Evolutionary conservation across 768 basidiomycete genomes (phyloP).

Genomic region (Suillus lakei): DNA sequence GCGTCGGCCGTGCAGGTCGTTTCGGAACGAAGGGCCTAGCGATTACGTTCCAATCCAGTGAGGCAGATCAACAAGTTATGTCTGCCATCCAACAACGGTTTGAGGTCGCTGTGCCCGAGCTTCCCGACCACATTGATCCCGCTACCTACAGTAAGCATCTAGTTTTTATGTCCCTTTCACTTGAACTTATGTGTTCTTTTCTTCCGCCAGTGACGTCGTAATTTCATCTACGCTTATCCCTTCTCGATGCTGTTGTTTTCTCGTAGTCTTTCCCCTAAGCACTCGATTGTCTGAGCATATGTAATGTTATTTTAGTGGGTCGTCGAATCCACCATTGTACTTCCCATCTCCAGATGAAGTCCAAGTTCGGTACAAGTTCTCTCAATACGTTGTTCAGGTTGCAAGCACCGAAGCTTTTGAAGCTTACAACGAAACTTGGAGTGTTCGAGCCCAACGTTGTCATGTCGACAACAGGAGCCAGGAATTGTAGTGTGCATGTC

Average conservation of each 20-base stretch:
- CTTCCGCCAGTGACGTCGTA: conserved; percentile 47
- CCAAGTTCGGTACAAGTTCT: background rate
- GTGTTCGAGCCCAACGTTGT: background rate
- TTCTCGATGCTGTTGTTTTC: conserved; percentile 12
- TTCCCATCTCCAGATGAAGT: background rate
- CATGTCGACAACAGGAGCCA: background rate
- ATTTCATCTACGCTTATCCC: conserved; percentile 26
- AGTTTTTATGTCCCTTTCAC: background rate
- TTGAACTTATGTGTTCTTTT: conserved; percentile 4
- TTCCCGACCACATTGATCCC: conserved; percentile 93
- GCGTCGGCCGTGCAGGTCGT: conserved; percentile 98
- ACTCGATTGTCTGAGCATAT: conserved; percentile 13
- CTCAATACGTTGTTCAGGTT: background rate
- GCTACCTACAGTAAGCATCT: conserved; percentile 87
- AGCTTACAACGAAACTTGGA: background rate
- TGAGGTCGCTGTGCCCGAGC: conserved; percentile 94
- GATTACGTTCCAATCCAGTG: conserved; percentile 94
- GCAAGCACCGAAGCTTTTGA: background rate
- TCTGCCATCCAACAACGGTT: conserved; percentile 93
- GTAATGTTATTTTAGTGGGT: conserved; percentile 28
- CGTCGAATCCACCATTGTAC: conserved; percentile 7
- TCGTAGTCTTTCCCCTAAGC: conserved; percentile 2
- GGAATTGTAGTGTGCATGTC: background rate
- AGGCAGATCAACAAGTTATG: conserved; percentile 94
- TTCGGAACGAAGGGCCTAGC: conserved; percentile 99